Conservation (phyloP, 1,139 yeast genomes). For the Pichia sp. region DNA sequence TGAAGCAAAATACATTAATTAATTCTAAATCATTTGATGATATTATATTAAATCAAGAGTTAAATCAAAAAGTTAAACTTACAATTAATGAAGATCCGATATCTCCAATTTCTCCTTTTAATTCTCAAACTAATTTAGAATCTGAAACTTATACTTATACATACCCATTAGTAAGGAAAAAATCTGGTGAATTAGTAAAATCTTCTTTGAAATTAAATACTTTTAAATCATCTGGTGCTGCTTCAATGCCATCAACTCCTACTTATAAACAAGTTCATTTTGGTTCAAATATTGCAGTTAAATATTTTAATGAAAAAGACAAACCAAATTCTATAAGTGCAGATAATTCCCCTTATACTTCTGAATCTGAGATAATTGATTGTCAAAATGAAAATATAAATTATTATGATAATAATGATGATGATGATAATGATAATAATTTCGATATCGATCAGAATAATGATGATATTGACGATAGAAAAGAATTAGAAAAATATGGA, state of each 20-base stretch:
- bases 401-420: constrained; percentile 23
- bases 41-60: background rate
- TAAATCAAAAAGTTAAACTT: background rate
- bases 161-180: constrained; percentile 26
- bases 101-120: constrained; percentile 8
- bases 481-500: background rate
- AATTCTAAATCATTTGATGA: constrained; percentile 16
- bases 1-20: constrained; percentile 27
- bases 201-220: constrained; percentile 53
- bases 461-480: background rate
- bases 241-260: constrained; percentile 63
- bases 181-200: constrained; percentile 65
- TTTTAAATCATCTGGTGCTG: constrained; percentile 35
- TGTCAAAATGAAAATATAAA: constrained; percentile 32
- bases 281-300: constrained; percentile 53
- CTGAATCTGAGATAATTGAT: constrained; percentile 20
- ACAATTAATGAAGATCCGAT: background rate
- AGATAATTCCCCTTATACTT: constrained; percentile 48
- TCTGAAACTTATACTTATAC: constrained; percentile 8
- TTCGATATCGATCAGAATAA: constrained; percentile 5
- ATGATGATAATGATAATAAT: constrained; percentile 17
- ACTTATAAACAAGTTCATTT: constrained; percentile 78
- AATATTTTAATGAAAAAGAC: constrained; percentile 67
- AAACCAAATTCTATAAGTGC: constrained; percentile 72
- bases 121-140: background rate